Conservation (phyloP, 768 basidiomycete species). For the Hypsizygus marmoreus region DNA sequence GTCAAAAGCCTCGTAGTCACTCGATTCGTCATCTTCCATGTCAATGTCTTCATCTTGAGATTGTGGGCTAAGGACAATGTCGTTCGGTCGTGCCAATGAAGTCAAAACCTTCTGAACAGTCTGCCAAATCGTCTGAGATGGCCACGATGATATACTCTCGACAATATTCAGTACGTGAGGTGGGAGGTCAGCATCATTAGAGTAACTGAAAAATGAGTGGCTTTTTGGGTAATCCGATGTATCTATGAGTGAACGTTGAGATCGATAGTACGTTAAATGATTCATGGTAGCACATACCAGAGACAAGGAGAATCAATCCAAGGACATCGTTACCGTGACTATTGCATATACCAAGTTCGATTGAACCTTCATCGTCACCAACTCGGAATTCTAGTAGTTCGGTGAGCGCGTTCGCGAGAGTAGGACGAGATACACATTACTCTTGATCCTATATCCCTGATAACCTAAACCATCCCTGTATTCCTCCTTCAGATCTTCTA, state of each 20-base stretch:
- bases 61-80: background rate
- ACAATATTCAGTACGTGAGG: slow-evolving; percentile 42
- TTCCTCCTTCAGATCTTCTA: slow-evolving; percentile 45
- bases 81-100: slow-evolving; percentile 23
- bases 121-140: slow-evolving; percentile 44
- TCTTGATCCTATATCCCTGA: slow-evolving; percentile 39
- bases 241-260: slow-evolving; percentile 39
- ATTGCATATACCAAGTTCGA: slow-evolving; percentile 51
- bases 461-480: slow-evolving; percentile 35
- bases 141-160: slow-evolving; percentile 43
- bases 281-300: slow-evolving; percentile 42
- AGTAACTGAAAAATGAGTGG: slow-evolving; percentile 60
- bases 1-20: slow-evolving; percentile 41
- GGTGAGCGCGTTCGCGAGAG: background rate
- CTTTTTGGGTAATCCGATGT: slow-evolving; percentile 66
- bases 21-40: slow-evolving; percentile 37
- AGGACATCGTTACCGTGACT: slow-evolving; percentile 34
- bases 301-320: slow-evolving; percentile 46
- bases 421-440: slow-evolving; percentile 30
- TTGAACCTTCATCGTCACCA: slow-evolving; percentile 67
- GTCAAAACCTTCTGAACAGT: slow-evolving; percentile 46
- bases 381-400: slow-evolving; percentile 41
- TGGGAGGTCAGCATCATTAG: slow-evolving; percentile 46
- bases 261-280: too few relatives aligned
- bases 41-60: slow-evolving; percentile 30